These are phyloP conservation scores for Metschnikowia orientalis DNA, from an alignment of 805 yeast species.

Conservation along the genomic window DNA sequence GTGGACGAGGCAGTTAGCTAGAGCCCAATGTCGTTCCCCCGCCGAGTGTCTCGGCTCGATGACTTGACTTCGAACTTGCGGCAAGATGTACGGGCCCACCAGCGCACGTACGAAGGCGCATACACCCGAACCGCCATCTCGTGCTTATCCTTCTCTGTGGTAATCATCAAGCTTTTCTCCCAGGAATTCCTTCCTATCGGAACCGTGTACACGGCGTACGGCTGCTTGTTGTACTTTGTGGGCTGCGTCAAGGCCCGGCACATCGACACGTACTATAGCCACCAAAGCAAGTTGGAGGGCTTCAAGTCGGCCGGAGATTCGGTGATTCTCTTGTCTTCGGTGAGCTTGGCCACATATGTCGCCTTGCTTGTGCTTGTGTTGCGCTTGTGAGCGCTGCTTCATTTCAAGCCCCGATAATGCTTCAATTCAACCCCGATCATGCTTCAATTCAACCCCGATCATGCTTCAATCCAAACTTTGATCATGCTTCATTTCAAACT, in stretches of 20 bases:
- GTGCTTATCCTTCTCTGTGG: constrained; percentile 58
- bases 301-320: constrained; percentile 60
- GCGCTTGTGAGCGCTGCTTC: constrained; percentile 29
- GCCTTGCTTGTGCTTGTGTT: constrained; percentile 49
- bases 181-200: constrained; percentile 65
- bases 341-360: constrained; percentile 50
- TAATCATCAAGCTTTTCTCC: constrained; percentile 61
- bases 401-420: too few relatives aligned
- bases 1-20: background rate
- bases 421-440: too few relatives aligned
- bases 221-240: constrained; percentile 38
- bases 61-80: constrained; percentile 37
- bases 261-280: constrained; percentile 36
- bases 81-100: constrained; percentile 62
- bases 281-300: constrained; percentile 34
- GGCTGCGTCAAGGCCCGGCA: constrained; percentile 35
- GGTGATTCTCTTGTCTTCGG: constrained; percentile 46
- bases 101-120: constrained; percentile 82
- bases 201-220: constrained; percentile 59
- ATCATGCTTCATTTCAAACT: too few relatives aligned
- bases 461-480: too few relatives aligned
- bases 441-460: too few relatives aligned
- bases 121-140: constrained; percentile 71
- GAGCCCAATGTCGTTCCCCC: constrained; percentile 6
- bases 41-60: constrained; percentile 28